Percentiles rank a stretch among this genome's conserved stretches.
phyloP scores from a whole-genome alignment of 2,329 filamentous ascomycete genomes.

The Aspergillus fijiensis region DNA sequence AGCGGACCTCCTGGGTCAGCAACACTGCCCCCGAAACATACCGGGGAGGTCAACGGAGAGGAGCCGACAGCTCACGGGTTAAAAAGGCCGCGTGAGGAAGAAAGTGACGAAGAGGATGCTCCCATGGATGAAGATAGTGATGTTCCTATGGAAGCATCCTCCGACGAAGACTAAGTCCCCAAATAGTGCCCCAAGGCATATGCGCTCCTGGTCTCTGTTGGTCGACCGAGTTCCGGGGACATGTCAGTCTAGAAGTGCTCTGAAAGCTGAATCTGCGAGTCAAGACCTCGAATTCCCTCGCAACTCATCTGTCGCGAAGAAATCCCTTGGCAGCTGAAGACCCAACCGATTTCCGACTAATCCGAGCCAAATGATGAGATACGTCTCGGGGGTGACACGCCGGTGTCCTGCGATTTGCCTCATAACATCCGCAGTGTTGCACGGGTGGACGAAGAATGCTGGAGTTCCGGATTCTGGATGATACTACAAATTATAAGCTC shows the following conservation, averaged over 20 bases:
- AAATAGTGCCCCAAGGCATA: neutral
- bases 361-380: conserved; percentile 88
- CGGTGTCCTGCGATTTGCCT: conserved; percentile 53
- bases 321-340: conserved; percentile 70
- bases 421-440: conserved; percentile 81
- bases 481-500: conserved; percentile 58
- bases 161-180: conserved; percentile 65
- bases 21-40: conserved; percentile 51
- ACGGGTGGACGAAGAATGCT: conserved; percentile 90
- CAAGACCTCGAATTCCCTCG: conserved; percentile 21
- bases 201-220: neutral
- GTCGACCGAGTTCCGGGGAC: neutral
- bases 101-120: conserved; percentile 53
- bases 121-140: conserved; percentile 68
- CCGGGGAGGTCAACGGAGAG: conserved; percentile 47
- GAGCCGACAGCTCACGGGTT: conserved; percentile 53
- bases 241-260: neutral
- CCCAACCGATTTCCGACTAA: conserved; percentile 78
- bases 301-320: conserved; percentile 42
- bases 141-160: conserved; percentile 68
- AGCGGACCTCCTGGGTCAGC: conserved; percentile 55
- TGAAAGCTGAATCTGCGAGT: conserved; percentile 8
- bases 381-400: conserved; percentile 56
- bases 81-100: conserved; percentile 70
- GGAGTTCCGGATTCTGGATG: conserved; percentile 78